A percentile compares a stretch with the other conserved stretches of the same genome.
These are phyloP conservation scores for Letharia columbiana DNA, from an alignment of 495 filamentous ascomycete species.

Conservation along the genomic window DNA sequence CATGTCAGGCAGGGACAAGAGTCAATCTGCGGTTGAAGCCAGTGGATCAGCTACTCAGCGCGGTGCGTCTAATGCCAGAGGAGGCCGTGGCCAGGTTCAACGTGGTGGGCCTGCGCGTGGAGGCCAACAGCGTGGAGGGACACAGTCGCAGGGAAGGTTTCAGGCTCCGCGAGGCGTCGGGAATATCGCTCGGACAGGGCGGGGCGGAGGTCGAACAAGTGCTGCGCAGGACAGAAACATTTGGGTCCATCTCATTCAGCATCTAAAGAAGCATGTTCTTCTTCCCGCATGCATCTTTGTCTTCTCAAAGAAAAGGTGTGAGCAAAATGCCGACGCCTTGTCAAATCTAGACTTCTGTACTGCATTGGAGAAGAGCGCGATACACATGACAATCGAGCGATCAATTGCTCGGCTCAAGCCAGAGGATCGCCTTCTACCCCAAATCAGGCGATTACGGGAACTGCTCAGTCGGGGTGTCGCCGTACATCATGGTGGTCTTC, in stretches of 20 bases:
- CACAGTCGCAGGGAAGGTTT: slow-evolving; percentile 46
- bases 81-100: slow-evolving; percentile 39
- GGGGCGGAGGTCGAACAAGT: slow-evolving; percentile 73
- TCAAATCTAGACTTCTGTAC: slow-evolving; percentile 91
- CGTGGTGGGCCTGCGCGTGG: slow-evolving; percentile 41
- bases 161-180: slow-evolving; percentile 57
- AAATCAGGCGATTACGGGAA: slow-evolving; percentile 81
- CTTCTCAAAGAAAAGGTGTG: slow-evolving; percentile 94
- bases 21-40: slow-evolving; percentile 47
- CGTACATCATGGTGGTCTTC: slow-evolving; percentile 88
- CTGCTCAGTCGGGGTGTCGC: slow-evolving; percentile 82
- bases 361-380: slow-evolving; percentile 85
- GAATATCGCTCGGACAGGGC: slow-evolving; percentile 80
- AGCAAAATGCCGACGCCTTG: slow-evolving; percentile 91
- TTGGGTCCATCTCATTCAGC: slow-evolving; percentile 94
- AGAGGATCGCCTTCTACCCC: slow-evolving; percentile 80
- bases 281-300: slow-evolving; percentile 94
- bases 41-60: slow-evolving; percentile 33
- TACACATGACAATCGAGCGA: slow-evolving; percentile 96
- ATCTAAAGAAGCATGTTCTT: slow-evolving; percentile 75
- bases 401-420: slow-evolving; percentile 87
- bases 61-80: slow-evolving; percentile 40
- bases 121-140: slow-evolving; percentile 41
- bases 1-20: slow-evolving; percentile 73
- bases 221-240: slow-evolving; percentile 89